Conservation (phyloP, 495 filamentous ascomycete genomes). For the Neurospora cerealis region DNA sequence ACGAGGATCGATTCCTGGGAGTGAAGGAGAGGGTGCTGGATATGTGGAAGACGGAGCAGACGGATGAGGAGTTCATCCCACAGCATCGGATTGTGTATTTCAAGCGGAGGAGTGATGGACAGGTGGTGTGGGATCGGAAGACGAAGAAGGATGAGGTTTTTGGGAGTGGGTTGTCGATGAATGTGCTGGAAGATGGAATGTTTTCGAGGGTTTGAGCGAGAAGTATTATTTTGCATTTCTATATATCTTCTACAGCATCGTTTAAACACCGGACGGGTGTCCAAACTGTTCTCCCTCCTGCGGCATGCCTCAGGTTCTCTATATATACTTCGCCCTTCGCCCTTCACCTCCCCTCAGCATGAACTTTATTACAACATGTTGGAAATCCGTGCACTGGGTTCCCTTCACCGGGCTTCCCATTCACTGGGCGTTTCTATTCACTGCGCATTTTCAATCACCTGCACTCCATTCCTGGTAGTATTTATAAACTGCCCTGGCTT, state of each 20-base stretch:
- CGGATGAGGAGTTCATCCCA: slow-evolving; percentile 79
- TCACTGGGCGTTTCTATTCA: background rate
- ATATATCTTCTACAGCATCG: background rate
- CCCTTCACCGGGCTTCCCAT: background rate
- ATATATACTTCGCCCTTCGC: background rate
- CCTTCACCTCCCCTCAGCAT: background rate
- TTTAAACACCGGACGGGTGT: no score
- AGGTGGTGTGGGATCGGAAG: slow-evolving; percentile 49
- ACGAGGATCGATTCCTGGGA: slow-evolving; percentile 64
- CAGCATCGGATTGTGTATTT: slow-evolving; percentile 72
- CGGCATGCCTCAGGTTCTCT: background rate
- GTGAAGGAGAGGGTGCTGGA: slow-evolving; percentile 51
- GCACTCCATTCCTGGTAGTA: background rate
- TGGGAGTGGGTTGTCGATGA: slow-evolving; percentile 20
- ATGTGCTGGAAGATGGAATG: background rate
- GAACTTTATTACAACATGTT: background rate
- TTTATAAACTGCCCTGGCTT: background rate
- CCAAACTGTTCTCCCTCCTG: no score
- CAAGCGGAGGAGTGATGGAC: slow-evolving; percentile 47
- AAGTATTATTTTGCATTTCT: background rate
- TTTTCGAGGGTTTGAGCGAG: background rate
- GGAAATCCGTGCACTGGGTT: background rate
- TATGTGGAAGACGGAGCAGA: slow-evolving; percentile 64
- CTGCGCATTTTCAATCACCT: background rate
- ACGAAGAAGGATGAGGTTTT: slow-evolving; percentile 34